A percentile compares a stretch with the other conserved stretches of the same genome.
Conservation (phyloP, 805 yeast species). For the Spathaspora girioi region DNA sequence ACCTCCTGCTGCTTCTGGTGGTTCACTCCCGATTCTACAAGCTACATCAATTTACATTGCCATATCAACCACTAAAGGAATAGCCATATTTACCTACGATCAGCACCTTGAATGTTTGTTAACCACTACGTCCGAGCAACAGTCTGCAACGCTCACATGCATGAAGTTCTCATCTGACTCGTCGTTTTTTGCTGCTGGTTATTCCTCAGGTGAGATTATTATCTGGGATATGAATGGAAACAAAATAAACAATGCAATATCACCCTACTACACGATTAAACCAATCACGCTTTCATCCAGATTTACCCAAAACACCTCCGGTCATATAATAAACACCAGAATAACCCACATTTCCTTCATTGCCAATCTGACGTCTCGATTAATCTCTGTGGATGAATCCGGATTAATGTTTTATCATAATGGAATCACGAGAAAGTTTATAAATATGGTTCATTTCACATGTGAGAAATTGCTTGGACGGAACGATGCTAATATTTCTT, state of each 20-base stretch:
- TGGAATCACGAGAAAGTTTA: constrained; percentile 49
- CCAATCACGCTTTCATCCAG: constrained; percentile 24
- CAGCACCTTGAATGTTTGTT: constrained; percentile 53
- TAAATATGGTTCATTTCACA: constrained; percentile 42
- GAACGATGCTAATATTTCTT: constrained; percentile 19
- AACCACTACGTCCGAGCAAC: constrained; percentile 12
- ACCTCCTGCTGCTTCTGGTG: background rate
- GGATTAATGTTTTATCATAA: constrained; percentile 59
- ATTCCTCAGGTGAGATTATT: constrained; percentile 56
- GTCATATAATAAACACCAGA: constrained; percentile 24
- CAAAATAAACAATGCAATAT: constrained; percentile 32
- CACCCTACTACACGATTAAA: constrained; percentile 40
- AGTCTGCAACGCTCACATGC: background rate
- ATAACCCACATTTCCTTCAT: constrained; percentile 25
- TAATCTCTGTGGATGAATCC: constrained; percentile 30
- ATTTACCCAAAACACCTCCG: constrained; percentile 20
- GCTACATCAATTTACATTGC: constrained; percentile 40
- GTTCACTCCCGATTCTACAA: constrained; percentile 19
- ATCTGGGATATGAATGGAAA: constrained; percentile 55
- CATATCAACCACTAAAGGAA: constrained; percentile 71
- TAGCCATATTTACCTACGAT: constrained; percentile 61
- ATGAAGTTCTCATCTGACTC: constrained; percentile 67
- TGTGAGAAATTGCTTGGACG: constrained; percentile 53
- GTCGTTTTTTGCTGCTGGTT: constrained; percentile 66
- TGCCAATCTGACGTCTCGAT: constrained; percentile 22